Conservation (phyloP, 2,329 filamentous ascomycete genomes). For the Herpotrichia juniperi region DNA sequence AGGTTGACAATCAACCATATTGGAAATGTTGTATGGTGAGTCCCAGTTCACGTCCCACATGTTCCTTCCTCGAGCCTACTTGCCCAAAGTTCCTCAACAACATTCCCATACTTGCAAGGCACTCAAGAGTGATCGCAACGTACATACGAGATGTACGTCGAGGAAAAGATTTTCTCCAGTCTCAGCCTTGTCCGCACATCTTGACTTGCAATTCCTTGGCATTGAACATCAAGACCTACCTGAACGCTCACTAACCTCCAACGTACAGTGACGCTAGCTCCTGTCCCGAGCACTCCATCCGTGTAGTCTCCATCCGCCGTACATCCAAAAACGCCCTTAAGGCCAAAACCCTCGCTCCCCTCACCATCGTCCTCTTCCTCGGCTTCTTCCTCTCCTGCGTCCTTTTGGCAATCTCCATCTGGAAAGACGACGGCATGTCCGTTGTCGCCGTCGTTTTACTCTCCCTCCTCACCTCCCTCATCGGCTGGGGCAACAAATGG, state of each 20-base stretch:
- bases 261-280: slow-evolving; percentile 41
- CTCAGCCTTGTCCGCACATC: too few species aligned
- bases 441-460: slow-evolving; percentile 55
- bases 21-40: slow-evolving; percentile 54
- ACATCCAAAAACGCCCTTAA: slow-evolving; percentile 43
- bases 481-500: slow-evolving; percentile 59
- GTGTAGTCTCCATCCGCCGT: slow-evolving; percentile 47
- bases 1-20: slow-evolving; percentile 56
- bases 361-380: slow-evolving; percentile 53
- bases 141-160: too few species aligned
- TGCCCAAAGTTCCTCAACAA: slow-evolving; percentile 3
- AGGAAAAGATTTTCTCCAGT: too few species aligned
- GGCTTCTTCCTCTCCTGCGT: slow-evolving; percentile 51
- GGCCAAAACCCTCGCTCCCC: slow-evolving; percentile 52
- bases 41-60: too few species aligned
- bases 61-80: not conserved
- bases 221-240: too few species aligned
- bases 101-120: slow-evolving; percentile 1
- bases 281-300: slow-evolving; percentile 47
- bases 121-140: too few species aligned
- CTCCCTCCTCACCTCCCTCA: slow-evolving; percentile 56
- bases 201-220: not conserved
- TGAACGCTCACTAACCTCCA: not conserved
- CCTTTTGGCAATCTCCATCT: slow-evolving; percentile 53
- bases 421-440: slow-evolving; percentile 57